Base-by-base conservation (phyloP, 2,329 filamentous ascomycete species). In the Trichoderma arundinaceum region DNA sequence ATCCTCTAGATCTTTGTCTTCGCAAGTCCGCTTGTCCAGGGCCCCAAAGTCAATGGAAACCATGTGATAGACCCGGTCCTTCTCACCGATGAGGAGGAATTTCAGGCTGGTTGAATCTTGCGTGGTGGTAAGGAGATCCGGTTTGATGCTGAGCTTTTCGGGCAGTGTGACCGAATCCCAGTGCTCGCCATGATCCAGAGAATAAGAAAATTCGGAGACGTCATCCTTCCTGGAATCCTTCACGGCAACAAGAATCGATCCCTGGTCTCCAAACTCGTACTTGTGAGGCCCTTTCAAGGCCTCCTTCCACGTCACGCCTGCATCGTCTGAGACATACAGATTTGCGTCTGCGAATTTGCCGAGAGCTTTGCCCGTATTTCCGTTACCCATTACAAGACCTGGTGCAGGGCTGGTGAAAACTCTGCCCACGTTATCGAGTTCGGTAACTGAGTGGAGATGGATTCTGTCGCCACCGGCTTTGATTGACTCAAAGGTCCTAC, bases 211-310 rank as follows among this genome's bases (percentile, higher is more conserved):
- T 69, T 88, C 83, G 39, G 79, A 78, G 17, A 86, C 74, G 68
- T 87, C 83, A 64, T 90, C 81, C 65, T 88, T 79, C 43, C 87
- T 79, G 1, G 90, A 92, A 72, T 97, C 92, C 68, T 86, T 84
- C 43, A 98, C 83, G 4, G 95, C 95, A 35, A 98, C 84, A 35
- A 99, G 81, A 19, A 99, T 86, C 15, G 93, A 93, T 1, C 95
- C 95, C 70, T 96, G 90, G 72, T 97, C 94, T 61, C 95, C 95
- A 76, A 98, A 96, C 74, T 97, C 94, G 77, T 96, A 99, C 76
- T 96, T 95, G 79, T 98, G 93, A 12, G 94, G 91, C 19, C 92
- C 92, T 15, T 93, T 83, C 5, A 92, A 83, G 0, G 89, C 86
- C 74, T 88, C 82, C 43, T 82, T 86, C 95, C 96, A 99, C 1